Evolutionary conservation across 192 early-diverging fungal species (phyloP).

Genomic region (Coemansia sp.): DNA sequence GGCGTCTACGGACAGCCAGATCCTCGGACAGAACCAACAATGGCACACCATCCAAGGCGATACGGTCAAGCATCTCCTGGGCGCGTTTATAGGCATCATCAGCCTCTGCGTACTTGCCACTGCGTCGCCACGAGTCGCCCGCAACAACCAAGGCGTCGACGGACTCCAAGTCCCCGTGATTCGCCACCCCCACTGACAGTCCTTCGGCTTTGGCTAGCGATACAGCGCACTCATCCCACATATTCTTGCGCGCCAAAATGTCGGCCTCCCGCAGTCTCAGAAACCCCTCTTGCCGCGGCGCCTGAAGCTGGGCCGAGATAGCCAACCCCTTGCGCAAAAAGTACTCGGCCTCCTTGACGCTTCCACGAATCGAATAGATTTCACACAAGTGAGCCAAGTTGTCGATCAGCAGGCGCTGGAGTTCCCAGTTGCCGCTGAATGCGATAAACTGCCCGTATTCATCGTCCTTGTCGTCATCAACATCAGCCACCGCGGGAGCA

Average conservation of each 20-base stretch:
- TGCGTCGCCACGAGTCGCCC: conserved; percentile 39
- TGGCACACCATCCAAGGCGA: not conserved
- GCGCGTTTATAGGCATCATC: conserved; percentile 20
- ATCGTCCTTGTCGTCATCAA: not conserved
- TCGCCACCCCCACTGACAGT: not conserved
- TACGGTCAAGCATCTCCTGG: not conserved
- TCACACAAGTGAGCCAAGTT: conserved; percentile 32
- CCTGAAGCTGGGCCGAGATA: conserved; percentile 16
- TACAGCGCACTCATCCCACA: conserved; percentile 26
- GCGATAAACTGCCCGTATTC: conserved; percentile 26
- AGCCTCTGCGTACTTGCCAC: conserved; percentile 10
- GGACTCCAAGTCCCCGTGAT: not conserved
- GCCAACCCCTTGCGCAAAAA: conserved; percentile 33
- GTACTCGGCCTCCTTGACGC: conserved; percentile 46
- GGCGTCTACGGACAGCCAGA: conserved; percentile 13
- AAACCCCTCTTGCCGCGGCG: conserved; percentile 19
- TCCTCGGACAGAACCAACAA: conserved; percentile 24
- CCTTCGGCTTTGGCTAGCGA: conserved; percentile 5
- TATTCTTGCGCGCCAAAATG: conserved; percentile 32
- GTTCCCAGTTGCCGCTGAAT: conserved; percentile 40
- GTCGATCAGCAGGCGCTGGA: conserved; percentile 43
- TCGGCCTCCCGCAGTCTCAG: conserved; percentile 25
- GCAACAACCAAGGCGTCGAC: conserved; percentile 24
- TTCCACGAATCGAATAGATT: conserved; percentile 40
- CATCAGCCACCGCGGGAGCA: too few species aligned